Percentiles rank a stretch among this genome's conserved stretches.
Evolutionary conservation across 2,329 filamentous ascomycete genomes (phyloP).

Genomic region (Sclerotinia trifoliorum): DNA sequence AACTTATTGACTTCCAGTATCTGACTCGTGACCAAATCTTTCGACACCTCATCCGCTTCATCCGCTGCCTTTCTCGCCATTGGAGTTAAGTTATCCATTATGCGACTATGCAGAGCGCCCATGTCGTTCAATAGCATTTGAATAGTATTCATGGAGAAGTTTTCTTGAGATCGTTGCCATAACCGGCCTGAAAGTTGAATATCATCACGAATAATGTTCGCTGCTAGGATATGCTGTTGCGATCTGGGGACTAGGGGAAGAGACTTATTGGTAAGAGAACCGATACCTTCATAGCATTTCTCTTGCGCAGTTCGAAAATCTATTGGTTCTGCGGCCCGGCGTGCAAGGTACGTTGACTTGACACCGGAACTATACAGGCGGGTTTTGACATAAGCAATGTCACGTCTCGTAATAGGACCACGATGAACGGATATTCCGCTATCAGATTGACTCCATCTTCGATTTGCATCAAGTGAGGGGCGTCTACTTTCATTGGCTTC

Average conservation of each 20-base stretch:
- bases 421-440: slow-evolving; percentile 43
- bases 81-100: slow-evolving; percentile 47
- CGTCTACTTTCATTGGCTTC: slow-evolving; percentile 37
- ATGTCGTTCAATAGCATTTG: slow-evolving; percentile 49
- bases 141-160: slow-evolving; percentile 56
- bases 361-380: slow-evolving; percentile 82
- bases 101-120: slow-evolving; percentile 45
- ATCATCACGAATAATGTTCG: slow-evolving; percentile 48
- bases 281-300: slow-evolving; percentile 33
- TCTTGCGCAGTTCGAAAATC: slow-evolving; percentile 30
- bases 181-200: slow-evolving; percentile 48
- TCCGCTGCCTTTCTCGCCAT: slow-evolving; percentile 69
- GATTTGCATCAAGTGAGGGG: slow-evolving; percentile 32
- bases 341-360: slow-evolving; percentile 78
- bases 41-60: slow-evolving; percentile 74
- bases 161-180: slow-evolving; percentile 58
- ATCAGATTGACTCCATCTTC: slow-evolving; percentile 55
- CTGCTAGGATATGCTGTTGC: slow-evolving; percentile 48
- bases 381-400: slow-evolving; percentile 75
- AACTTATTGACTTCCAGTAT: slow-evolving; percentile 79
- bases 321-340: slow-evolving; percentile 51
- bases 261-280: slow-evolving; percentile 25
- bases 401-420: slow-evolving; percentile 59
- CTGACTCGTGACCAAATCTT: slow-evolving; percentile 72
- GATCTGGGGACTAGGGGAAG: slow-evolving; percentile 30